Base-by-base conservation (phyloP, 768 basidiomycete species). In the Russula emetica region DNA sequence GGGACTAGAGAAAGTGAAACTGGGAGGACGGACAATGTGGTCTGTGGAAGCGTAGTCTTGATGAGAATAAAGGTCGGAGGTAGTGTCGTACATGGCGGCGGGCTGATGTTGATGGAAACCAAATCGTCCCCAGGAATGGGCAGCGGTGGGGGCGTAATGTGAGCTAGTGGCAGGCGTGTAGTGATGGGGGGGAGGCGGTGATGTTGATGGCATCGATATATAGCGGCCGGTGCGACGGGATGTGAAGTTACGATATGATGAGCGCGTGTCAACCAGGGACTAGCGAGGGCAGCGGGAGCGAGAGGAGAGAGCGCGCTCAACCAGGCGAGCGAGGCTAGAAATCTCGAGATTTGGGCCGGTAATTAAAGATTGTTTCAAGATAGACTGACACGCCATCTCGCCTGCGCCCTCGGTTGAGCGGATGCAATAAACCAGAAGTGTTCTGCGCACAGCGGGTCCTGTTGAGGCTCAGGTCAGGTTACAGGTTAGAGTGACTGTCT, bases 131-230 rank as follows among this genome's bases (percentile, higher is more conserved):
- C 36, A 32, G n/a, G 54, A 34, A 18, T 51, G 54, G 18, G 22
- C 30, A n/a, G 63, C 44, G 34, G 40, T 36, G 40, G 58, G 26
- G 40, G 28, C 0, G n/a, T 44, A 53, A 34, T 44, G 26, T 18
- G 24, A n/a, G 14, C 16, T 24, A 22, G 44, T n/a, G 22, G 22
- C 16, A 5, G 22, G 4, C 45, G 45, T 47, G 62, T 57, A 26
- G 55, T 52, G 60, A 52, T 40, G 64, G 55, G 51, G 10, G 42
- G 11, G 18, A 52, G 55, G 64, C 55, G 59, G 64, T 51, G 64
- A 61, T 24, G 49, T 18, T 65, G 64, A 65, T 57, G 64, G 64
- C 59, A 61, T 61, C 55, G 59, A 50, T 61, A 44, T 50, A 61
- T 61, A 50, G 30, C 10, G 44, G n/a, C 42, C 26, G 24, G 8